Base-by-base conservation (phyloP, 805 yeast species). In the Candida silvicultrix region DNA sequence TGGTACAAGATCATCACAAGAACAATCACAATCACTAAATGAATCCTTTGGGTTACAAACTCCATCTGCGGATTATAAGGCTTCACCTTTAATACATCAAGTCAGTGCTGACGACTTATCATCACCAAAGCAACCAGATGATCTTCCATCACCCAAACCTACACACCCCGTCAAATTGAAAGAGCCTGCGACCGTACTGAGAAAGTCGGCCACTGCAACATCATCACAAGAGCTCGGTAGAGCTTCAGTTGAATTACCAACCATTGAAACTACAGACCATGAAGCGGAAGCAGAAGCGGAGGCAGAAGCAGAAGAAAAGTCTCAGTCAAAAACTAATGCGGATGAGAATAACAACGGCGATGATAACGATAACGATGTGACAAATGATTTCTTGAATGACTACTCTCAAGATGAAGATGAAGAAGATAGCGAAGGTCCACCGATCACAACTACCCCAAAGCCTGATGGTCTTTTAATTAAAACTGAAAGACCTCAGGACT, bases 21-120 rank as follows among this genome's bases (percentile, higher is more conserved):
- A 32, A 32, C 35, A 32, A 32, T 5, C 18, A 32, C 18, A 19
- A 51, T n/a, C 58, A 10, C 22, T 55, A 15, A 22, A 32, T 2
- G 55, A 51, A 6, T 36, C 45, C 7, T 35, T 35, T 16, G 21
- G 22, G 3, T 19, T 35, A 35, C 8, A 45, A 39, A 37, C 45
- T 42, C 29, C 31, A 38, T 19, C 48, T 2, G 23, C 31, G 14
- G 47, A 43, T 16, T 49, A 54, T 34, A 52, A 38, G 36, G 41
- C 53, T 10, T 54, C 58, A 2, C 58, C 58, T 9, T 34, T 54
- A 39, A 29, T 49, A 3, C 47, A 54, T 15, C 50, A 49, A 38
- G 29, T 49, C 0, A 38, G 38, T 40, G 37, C 23, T 12, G 14
- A 40, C 9, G 40, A 38, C 18, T 22, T 38, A n/a, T 23, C 28